Evolutionary conservation across 1,284 basidiomycete species (phyloP).

Genomic region (Rhodotorula sp.): DNA sequence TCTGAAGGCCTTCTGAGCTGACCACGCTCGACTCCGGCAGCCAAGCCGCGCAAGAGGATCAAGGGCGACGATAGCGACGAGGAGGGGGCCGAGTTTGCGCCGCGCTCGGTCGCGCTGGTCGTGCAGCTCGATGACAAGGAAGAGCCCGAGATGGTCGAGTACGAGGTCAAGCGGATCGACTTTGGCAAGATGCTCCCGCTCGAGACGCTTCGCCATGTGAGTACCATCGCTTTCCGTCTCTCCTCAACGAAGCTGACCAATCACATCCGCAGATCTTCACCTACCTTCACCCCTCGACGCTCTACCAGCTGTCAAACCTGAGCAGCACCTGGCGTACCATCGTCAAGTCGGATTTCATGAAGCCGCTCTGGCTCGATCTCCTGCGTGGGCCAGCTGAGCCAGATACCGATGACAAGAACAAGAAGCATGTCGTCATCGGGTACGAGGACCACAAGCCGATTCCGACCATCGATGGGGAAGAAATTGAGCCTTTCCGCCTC

Average conservation of each 20-base stretch:
- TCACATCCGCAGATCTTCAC: conserved; percentile 1
- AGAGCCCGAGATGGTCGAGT: not conserved
- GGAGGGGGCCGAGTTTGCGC: not conserved
- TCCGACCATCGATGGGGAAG: not conserved
- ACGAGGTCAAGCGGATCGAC: not conserved
- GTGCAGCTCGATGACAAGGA: not conserved
- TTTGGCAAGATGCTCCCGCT: not conserved
- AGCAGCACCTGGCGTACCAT: not conserved
- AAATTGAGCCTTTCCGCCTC: not conserved
- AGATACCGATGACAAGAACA: not conserved
- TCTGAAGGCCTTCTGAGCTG: too few relatives aligned
- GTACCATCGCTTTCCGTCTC: not conserved
- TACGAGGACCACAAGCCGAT: not conserved
- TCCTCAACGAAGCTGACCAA: too few relatives aligned
- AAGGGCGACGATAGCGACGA: not conserved
- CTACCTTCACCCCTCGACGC: conserved; percentile 6
- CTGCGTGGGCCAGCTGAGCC: not conserved
- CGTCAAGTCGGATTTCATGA: not conserved
- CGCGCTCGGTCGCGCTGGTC: too few relatives aligned
- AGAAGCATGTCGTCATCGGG: not conserved
- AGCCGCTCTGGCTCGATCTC: not conserved
- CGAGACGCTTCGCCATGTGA: conserved; percentile 5
- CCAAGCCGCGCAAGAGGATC: not conserved
- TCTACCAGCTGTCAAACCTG: not conserved
- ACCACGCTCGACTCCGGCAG: not conserved